Evolutionary conservation across 2,329 filamentous ascomycete genomes (phyloP).

Genomic region (Hymenoscyphus repandus): DNA sequence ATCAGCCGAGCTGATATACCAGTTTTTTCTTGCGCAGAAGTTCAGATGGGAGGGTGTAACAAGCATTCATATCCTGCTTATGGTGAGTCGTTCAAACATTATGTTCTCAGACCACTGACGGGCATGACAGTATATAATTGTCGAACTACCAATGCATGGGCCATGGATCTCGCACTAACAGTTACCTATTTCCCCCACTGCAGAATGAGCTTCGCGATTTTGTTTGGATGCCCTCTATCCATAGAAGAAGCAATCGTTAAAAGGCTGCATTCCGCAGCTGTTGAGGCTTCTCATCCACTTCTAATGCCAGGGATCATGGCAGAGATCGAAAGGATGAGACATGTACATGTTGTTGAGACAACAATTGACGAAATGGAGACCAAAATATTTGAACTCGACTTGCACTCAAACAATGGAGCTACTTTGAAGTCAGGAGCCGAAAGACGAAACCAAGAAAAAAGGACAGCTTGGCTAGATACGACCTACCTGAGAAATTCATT

Average conservation of each 20-base stretch:
- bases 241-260: constrained; percentile 7
- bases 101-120: not conserved
- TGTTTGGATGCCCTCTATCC: constrained; percentile 8
- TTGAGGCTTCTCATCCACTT: constrained; percentile 23
- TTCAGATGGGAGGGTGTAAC: constrained; percentile 5
- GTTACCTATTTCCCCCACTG: constrained; percentile 9
- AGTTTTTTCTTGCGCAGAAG: constrained; percentile 4
- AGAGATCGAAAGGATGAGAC: constrained; percentile 27
- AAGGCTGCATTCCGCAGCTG: constrained; percentile 1
- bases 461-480: constrained; percentile 6
- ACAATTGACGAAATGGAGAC: constrained; percentile 9
- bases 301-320: constrained; percentile 30
- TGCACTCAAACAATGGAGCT: not conserved
- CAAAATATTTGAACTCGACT: constrained; percentile 7
- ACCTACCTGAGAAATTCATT: constrained; percentile 7
- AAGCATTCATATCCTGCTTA: constrained; percentile 1
- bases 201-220: constrained; percentile 5
- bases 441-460: constrained; percentile 9
- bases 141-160: constrained; percentile 7
- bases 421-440: not conserved
- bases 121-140: constrained; percentile 9
- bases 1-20: constrained; percentile 8
- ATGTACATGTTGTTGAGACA: constrained; percentile 7
- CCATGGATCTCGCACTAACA: constrained; percentile 8
- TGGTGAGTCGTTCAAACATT: not conserved